Conservation (phyloP, 768 basidiomycete species). For the Sutorius australiensis region DNA sequence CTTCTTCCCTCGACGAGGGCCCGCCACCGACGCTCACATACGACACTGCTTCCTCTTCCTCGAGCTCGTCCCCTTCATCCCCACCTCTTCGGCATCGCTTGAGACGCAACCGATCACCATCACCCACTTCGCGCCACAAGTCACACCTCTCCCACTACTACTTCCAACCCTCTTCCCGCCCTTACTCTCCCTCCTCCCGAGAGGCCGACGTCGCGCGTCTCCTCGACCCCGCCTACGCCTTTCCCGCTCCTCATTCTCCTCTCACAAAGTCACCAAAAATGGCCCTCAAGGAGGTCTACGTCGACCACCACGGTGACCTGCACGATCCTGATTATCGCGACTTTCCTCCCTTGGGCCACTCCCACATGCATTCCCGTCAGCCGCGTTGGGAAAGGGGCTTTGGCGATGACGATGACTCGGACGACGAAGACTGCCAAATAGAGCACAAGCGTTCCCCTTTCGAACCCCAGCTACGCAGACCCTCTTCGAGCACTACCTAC, state of each 20-base stretch:
- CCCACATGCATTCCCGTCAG: slow-evolving; percentile 21
- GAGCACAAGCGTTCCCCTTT: slow-evolving; percentile 15
- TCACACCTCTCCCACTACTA: slow-evolving; percentile 1
- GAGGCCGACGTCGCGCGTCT: slow-evolving; percentile 57
- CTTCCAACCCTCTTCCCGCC: slow-evolving; percentile 12
- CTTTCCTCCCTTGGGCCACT: slow-evolving; percentile 43
- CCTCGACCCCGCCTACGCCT: slow-evolving; percentile 61
- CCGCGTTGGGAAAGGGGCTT: slow-evolving; percentile 35
- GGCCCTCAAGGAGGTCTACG: slow-evolving; percentile 39
- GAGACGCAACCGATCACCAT: slow-evolving; percentile 22
- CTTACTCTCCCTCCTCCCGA: slow-evolving; percentile 36
- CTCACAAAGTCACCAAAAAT: slow-evolving; percentile 14
- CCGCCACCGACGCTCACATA: slow-evolving; percentile 14
- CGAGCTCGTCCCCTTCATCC: slow-evolving; percentile 10
- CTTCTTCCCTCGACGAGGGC: background rate
- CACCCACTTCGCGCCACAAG: slow-evolving; percentile 27
- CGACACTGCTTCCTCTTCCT: slow-evolving; percentile 21
- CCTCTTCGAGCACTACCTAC: slow-evolving; percentile 23
- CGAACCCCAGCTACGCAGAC: slow-evolving; percentile 21
- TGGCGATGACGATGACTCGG: slow-evolving; percentile 26
- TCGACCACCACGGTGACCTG: slow-evolving; percentile 58
- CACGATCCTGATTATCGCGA: slow-evolving; percentile 68
- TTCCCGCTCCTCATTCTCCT: slow-evolving; percentile 26
- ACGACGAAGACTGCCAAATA: slow-evolving; percentile 28
- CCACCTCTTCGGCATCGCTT: slow-evolving; percentile 24